Conservation (phyloP, 768 basidiomycete genomes). For the Suillus decipiens region DNA sequence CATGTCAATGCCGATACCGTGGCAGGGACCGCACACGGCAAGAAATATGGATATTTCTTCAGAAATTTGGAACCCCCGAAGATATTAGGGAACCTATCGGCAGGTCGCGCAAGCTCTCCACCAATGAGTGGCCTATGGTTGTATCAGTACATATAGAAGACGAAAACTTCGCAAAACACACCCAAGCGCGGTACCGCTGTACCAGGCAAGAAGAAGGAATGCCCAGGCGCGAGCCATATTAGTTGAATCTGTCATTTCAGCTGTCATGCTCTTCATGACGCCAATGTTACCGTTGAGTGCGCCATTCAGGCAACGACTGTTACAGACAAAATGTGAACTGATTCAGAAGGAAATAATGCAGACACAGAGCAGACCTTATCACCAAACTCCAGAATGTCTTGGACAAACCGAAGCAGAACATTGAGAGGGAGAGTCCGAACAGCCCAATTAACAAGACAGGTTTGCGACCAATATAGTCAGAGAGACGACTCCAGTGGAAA, state of each 20-base stretch:
- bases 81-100: conserved; percentile 60
- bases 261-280: conserved; percentile 47
- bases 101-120: conserved; percentile 61
- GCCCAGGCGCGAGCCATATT: conserved; percentile 48
- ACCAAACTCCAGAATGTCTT: conserved; percentile 46
- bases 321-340: neutral
- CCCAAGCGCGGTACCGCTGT: conserved; percentile 44
- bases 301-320: conserved; percentile 47
- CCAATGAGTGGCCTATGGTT: conserved; percentile 64
- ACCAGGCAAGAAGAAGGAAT: conserved; percentile 56
- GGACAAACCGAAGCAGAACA: conserved; percentile 51
- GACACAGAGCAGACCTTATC: conserved; percentile 35
- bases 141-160: conserved; percentile 9
- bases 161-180: conserved; percentile 23
- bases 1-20: conserved; percentile 53
- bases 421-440: conserved; percentile 45
- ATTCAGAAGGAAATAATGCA: neutral
- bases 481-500: conserved; percentile 51
- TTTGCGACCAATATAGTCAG: conserved; percentile 51
- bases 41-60: conserved; percentile 70
- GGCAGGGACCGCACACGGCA: conserved; percentile 67
- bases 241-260: conserved; percentile 42
- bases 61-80: conserved; percentile 62
- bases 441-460: conserved; percentile 49
- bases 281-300: conserved; percentile 59